Evolutionary conservation across 1,284 basidiomycete species (phyloP), one percentile per base, ranked within the genome.

Genomic region (Sporisorium reilianum): DNA sequence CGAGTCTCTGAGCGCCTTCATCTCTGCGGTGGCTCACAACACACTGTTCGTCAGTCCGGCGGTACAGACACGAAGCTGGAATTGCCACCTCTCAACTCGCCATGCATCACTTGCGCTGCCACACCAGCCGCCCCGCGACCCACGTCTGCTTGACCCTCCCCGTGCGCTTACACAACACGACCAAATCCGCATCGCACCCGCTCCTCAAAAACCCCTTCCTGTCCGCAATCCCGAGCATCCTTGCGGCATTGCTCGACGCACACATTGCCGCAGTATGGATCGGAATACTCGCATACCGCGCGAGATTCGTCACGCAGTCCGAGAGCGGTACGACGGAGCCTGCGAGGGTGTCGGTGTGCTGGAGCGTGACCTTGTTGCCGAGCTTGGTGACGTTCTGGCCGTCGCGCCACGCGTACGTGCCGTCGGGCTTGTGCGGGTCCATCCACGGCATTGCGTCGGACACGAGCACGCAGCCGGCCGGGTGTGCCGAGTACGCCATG

Each of bases 391-490:
- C 90, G 8, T 89, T 88, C 75, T 90, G 89, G 14, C 90, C 90
- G 76, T 93, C 91, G 36, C 93, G 89, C 93, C 94, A 96, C 80
- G 91, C 89, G 84, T 95, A 91, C 26, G 92, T 86, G 10, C 94
- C 94, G 80, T 96, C 93, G 36, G 89, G 88, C 42, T 94, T 89
- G 77, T 90, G 87, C 3, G 93, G 94, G 85, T 96, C 93, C 51
- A 96, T 88, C 76, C 94, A 91, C 78, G 91, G 91, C 90, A 93
- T 91, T 3, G 93, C 93, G 85, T 96, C 94, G 0, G 93, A 94
- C 55, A 95, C 91, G 40, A 96, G 87, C 44, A 96, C 90, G 80
- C 93, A 95, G 0, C 93, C 92, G 12, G 92, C 90, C 1, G 92
- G 91, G 77, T 91, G 90, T 0, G 91, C 89, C 38, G 90, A 89